Evolutionary conservation across 345 rosid species (phyloP).

Genomic region (Lepidium aucheri): DNA sequence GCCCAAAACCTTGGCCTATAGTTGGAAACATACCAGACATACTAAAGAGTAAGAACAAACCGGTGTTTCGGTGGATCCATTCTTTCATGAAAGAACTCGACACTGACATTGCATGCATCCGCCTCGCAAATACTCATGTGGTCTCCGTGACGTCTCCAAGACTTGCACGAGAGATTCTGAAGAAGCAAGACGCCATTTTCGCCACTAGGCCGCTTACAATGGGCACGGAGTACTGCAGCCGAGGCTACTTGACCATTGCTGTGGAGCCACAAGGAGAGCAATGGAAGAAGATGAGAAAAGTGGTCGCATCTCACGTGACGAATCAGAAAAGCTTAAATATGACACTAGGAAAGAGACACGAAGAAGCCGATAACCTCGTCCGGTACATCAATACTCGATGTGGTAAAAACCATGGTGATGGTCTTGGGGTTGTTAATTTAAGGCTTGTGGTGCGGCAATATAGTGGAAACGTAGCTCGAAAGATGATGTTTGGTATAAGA

Average conservation of each 20-base stretch:
- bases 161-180: slow-evolving; percentile 33
- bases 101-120: slow-evolving; percentile 37
- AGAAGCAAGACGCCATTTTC: slow-evolving; percentile 33
- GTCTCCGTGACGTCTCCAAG: slow-evolving; percentile 33
- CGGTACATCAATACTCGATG: slow-evolving; percentile 26
- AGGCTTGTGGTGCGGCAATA: slow-evolving; percentile 31
- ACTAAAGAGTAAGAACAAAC: slow-evolving; percentile 22
- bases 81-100: slow-evolving; percentile 27
- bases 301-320: slow-evolving; percentile 23
- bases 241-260: slow-evolving; percentile 28
- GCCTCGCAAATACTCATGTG: slow-evolving; percentile 32
- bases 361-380: slow-evolving; percentile 42
- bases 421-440: slow-evolving; percentile 14
- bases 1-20: slow-evolving; percentile 38
- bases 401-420: not conserved
- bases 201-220: slow-evolving; percentile 32
- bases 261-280: slow-evolving; percentile 35
- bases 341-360: slow-evolving; percentile 15
- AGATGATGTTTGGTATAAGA: slow-evolving; percentile 33
- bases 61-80: slow-evolving; percentile 31
- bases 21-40: slow-evolving; percentile 32
- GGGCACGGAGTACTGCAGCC: slow-evolving; percentile 12
- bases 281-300: slow-evolving; percentile 43
- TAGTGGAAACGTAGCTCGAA: slow-evolving; percentile 38
- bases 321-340: slow-evolving; percentile 7